A percentile compares a stretch with the other conserved stretches of the same genome.
Evolutionary conservation across 176 grass and related monocot species (phyloP).

Genomic region (Avena atlantica): DNA sequence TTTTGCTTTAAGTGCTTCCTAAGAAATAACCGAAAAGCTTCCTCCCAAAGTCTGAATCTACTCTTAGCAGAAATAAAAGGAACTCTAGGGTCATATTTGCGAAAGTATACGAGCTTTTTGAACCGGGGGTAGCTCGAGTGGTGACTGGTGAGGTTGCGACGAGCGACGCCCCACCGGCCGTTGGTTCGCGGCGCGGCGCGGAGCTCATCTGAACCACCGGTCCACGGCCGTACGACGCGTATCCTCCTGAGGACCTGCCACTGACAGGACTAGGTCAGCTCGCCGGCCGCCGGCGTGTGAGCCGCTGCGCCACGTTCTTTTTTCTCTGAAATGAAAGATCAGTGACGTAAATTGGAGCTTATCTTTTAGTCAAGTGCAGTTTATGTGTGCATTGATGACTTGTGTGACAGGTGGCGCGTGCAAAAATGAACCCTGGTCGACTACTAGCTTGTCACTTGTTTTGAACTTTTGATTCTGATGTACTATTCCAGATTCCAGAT

Average conservation of each 20-base stretch:
- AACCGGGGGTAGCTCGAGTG: background rate
- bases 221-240: background rate
- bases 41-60: conserved; percentile 47
- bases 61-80: background rate
- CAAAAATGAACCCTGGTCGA: background rate
- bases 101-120: background rate
- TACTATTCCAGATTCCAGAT: too few species aligned
- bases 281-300: conserved; percentile 6
- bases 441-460: background rate
- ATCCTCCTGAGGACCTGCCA: background rate
- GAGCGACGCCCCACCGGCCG: conserved; percentile 45
- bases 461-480: background rate
- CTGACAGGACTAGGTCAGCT: too few species aligned
- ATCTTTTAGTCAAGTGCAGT: background rate
- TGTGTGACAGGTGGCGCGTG: background rate
- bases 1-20: conserved; percentile 53
- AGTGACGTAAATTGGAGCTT: background rate
- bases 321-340: background rate
- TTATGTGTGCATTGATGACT: background rate
- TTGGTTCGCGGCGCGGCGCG: conserved; percentile 11
- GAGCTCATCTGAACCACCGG: background rate
- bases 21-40: conserved; percentile 62
- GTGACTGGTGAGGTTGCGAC: background rate
- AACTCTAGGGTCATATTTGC: background rate
- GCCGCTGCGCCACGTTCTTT: background rate